phyloP scores from a whole-genome alignment of 225 moss, liverwort and hornwort genomes.

The Marchantia paleacea region DNA sequence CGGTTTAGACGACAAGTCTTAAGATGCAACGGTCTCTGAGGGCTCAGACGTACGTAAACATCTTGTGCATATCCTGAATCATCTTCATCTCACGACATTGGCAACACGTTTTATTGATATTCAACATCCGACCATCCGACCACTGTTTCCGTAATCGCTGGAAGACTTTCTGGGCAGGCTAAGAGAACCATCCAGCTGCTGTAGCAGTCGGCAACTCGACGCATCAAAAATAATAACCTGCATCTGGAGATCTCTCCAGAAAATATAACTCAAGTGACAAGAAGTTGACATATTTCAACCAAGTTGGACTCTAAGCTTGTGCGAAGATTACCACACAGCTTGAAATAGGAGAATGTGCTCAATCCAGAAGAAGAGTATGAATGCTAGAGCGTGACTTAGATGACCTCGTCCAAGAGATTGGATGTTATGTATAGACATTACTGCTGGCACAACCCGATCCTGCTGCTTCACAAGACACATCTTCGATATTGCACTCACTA shows the following conservation, averaged over 20 bases:
- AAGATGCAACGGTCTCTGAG: too few species aligned
- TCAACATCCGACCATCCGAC: neutral
- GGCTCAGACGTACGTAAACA: neutral
- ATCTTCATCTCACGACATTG: neutral
- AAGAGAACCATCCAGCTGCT: neutral
- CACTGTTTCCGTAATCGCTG: neutral
- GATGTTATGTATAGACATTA: neutral
- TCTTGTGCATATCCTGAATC: neutral
- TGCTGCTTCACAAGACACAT: slow-evolving; percentile 9
- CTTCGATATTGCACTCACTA: neutral
- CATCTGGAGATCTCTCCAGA: neutral
- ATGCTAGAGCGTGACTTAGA: neutral
- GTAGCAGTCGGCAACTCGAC: neutral
- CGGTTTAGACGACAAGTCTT: too few species aligned
- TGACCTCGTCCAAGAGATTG: neutral
- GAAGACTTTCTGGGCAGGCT: neutral
- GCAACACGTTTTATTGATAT: slow-evolving; percentile 5
- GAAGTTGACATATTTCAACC: neutral
- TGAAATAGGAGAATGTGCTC: neutral
- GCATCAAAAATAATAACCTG: neutral
- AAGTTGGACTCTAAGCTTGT: neutral
- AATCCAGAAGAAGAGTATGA: neutral
- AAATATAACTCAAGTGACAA: neutral
- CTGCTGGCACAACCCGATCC: slow-evolving; percentile 5
- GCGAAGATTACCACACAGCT: slow-evolving; percentile 6